Evolutionary conservation across 1,284 basidiomycete genomes (phyloP), one percentile per base, ranked within the genome.

Genomic region (Ustilago trichophora): DNA sequence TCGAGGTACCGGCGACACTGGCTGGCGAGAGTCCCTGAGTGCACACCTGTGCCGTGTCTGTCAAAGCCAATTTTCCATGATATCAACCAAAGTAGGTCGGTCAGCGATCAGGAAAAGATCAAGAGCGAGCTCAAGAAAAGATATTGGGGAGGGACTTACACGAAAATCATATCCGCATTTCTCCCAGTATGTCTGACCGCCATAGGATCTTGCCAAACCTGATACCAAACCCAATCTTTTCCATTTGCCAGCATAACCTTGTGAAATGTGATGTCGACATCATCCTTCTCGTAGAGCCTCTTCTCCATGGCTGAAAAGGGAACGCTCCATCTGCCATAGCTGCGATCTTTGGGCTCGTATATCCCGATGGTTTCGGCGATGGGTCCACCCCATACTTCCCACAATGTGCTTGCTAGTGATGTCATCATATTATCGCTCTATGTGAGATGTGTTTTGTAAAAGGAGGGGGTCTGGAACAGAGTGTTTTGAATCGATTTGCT

Each of bases 221-320:
- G 77, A 55, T 80, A 80, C 77, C 77, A 80, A 10, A 73, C 70
- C 59, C 68, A 78, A 69, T 78, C 75, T 44, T 76, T 76, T 6
- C 68, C 65, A 48, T 79, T 79, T 9, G 63, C 65, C 43, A 77
- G 59, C 59, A 77, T 64, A 16, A 67, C 65, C 35, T 72, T 72
- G 49, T 73, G 67, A 37, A 78, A 80, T 13, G 60, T 56, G 33
- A 75, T 52, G 4, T 66, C 69, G n/a, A 80, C 63, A 35, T 78
- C 71, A 9, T 72, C 67, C 38, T 77, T 75, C 33, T 65, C 64
- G 53, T 80, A 73, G 31, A 80, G 52, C n/a, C 77, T 57, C 60
- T 75, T 57, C 41, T 80, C 77, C 71, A 78, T 78, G 16, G 66
- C 60, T 7, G 76, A 78, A 29, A 80, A 77, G 0, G 77, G 75